phyloP scores from a whole-genome alignment of 1,139 yeast species.

The Arxiozyma slooffiae region DNA sequence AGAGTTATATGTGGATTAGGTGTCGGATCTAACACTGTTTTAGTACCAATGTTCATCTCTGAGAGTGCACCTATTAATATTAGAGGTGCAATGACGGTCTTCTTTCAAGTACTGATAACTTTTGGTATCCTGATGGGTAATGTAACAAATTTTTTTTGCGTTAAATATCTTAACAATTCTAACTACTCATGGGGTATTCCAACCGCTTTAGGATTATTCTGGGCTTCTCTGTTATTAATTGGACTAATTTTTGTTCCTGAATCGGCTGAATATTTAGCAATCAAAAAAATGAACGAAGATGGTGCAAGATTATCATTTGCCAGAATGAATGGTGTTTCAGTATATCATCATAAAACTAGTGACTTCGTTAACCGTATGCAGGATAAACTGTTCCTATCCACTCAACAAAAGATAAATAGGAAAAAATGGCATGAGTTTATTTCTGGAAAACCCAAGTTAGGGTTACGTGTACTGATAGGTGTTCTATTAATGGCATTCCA shows the following conservation, averaged over 20 bases:
- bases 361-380: slow-evolving; percentile 37
- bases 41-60: slow-evolving; percentile 46
- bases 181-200: slow-evolving; percentile 42
- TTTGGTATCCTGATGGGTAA: slow-evolving; percentile 49
- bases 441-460: slow-evolving; percentile 40
- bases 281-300: slow-evolving; percentile 21
- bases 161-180: slow-evolving; percentile 21
- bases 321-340: slow-evolving; percentile 37
- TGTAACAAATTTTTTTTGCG: slow-evolving; percentile 42
- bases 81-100: slow-evolving; percentile 48
- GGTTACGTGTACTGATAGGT: slow-evolving; percentile 43
- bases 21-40: slow-evolving; percentile 45
- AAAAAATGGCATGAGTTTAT: slow-evolving; percentile 37
- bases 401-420: slow-evolving; percentile 2
- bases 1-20: slow-evolving; percentile 46
- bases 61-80: slow-evolving; percentile 46
- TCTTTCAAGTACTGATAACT: slow-evolving; percentile 48
- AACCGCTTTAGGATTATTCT: slow-evolving; percentile 38
- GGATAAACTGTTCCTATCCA: not conserved
- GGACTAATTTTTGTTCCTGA: slow-evolving; percentile 45
- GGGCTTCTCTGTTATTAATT: slow-evolving; percentile 38
- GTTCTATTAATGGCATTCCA: slow-evolving; percentile 47
- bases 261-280: slow-evolving; percentile 41
- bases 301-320: slow-evolving; percentile 40
- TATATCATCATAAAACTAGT: slow-evolving; percentile 37